Base-by-base conservation (phyloP, 2,329 filamentous ascomycete genomes). In the Pseudogymnoascus sp. region DNA sequence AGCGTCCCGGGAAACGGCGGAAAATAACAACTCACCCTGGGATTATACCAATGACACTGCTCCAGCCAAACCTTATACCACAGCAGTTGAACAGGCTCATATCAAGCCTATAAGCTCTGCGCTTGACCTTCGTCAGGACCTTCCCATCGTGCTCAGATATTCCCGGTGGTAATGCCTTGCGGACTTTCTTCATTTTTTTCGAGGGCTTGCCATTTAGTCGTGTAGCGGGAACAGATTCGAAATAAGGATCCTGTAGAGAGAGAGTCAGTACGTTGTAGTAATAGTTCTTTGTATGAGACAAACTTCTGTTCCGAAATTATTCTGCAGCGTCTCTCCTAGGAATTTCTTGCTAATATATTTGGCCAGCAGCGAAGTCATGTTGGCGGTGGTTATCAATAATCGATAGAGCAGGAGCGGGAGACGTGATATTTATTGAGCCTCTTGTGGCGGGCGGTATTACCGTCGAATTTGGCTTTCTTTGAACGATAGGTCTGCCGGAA, bases 11-110 rank as follows among this genome's bases (percentile, higher is more conserved):
- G 63, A 37, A 38, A 31, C 8, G 8, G 58, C 14, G 8, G 7
- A 45, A 16, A 62, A 71, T 68, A 16, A 66, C 11, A 62, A 82
- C 89, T 81, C 81, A 91, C 83, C 84, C 84, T 68, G 94, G 94
- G 62, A 97, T 75, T 6, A 97, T 72, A 12, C 88, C 94, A 69
- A 97, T 90, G 63, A 96, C 83, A 69, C 88, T 89, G 60, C 90
- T 85, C 91, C 92, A 97, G 62, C 94, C 94, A 72, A 97, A 92
- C 63, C 87, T 84, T 64, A 96, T 82, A 45, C 92, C 91, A 66
- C 89, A 84, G 71, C 91, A 84, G 71, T 84, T 92, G 78, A 93
- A 95, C 5, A 96, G 83, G 62, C 83, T 84, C 79, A 91, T 89
- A 74, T 97, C 94, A 26, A 97, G 83, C 38, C 85, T 83, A 76